phyloP scores from a whole-genome alignment of 2,329 filamentous ascomycete species.

The Monilinia aucupariae region DNA sequence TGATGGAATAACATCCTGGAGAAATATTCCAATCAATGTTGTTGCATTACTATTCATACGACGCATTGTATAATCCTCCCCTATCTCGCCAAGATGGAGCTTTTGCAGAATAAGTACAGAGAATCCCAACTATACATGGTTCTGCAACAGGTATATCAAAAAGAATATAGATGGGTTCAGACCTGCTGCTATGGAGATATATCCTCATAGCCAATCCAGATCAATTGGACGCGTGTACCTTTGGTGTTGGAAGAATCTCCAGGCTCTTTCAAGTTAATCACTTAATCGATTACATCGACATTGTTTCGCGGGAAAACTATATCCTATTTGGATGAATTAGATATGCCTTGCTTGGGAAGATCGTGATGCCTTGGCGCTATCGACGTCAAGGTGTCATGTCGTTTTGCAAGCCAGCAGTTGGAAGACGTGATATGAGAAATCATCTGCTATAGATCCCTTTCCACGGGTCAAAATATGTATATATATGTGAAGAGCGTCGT shows the following conservation, averaged over 20 bases:
- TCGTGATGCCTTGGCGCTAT: neutral
- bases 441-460: neutral
- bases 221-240: constrained; percentile 1
- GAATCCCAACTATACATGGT: neutral
- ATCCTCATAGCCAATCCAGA: constrained; percentile 1
- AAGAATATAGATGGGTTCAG: neutral
- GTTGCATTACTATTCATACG: neutral
- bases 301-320: neutral
- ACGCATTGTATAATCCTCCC: neutral
- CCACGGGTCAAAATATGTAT: neutral
- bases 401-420: neutral
- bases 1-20: neutral
- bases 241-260: neutral
- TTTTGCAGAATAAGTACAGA: neutral
- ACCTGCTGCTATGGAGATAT: neutral
- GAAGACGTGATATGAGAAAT: neutral
- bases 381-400: neutral
- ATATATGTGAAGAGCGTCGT: neutral
- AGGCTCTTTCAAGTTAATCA: no score
- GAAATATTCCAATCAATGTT: neutral
- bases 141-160: neutral
- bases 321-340: neutral
- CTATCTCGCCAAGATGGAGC: neutral
- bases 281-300: neutral
- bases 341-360: neutral